These are phyloP conservation scores for Acacia melanoxylon DNA, from an alignment of 306 rosid species.

Conservation along the genomic window DNA sequence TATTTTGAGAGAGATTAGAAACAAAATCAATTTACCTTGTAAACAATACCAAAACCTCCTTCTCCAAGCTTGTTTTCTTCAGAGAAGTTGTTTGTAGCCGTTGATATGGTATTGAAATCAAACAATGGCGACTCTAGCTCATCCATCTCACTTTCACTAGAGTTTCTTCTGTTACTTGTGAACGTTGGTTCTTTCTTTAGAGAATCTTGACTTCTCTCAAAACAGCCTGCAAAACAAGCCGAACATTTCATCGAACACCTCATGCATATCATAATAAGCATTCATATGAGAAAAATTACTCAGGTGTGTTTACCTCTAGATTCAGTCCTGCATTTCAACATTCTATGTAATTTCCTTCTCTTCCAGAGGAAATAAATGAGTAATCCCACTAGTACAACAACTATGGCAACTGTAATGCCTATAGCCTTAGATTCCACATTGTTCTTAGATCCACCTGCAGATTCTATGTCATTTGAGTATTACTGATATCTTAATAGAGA, in stretches of 20 bases:
- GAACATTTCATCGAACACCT: conserved; percentile 15
- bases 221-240: conserved; percentile 40
- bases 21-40: conserved; percentile 38
- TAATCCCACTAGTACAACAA: conserved; percentile 42
- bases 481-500: conserved; percentile 16
- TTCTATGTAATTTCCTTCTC: conserved; percentile 41
- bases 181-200: conserved; percentile 48
- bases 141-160: conserved; percentile 43
- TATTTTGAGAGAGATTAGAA: neutral
- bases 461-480: conserved; percentile 31
- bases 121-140: conserved; percentile 56
- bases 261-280: conserved; percentile 14
- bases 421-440: conserved; percentile 29
- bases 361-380: conserved; percentile 45
- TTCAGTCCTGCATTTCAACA: conserved; percentile 25
- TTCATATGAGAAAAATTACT: neutral
- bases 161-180: conserved; percentile 52
- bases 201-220: conserved; percentile 70
- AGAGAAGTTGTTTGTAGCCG: conserved; percentile 56
- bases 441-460: conserved; percentile 37
- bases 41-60: conserved; percentile 65
- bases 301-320: conserved; percentile 43
- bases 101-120: conserved; percentile 48
- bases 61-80: conserved; percentile 55
- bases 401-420: conserved; percentile 44